Base-by-base conservation (phyloP, 768 basidiomycete genomes). In the Hygrocybe punicea region DNA sequence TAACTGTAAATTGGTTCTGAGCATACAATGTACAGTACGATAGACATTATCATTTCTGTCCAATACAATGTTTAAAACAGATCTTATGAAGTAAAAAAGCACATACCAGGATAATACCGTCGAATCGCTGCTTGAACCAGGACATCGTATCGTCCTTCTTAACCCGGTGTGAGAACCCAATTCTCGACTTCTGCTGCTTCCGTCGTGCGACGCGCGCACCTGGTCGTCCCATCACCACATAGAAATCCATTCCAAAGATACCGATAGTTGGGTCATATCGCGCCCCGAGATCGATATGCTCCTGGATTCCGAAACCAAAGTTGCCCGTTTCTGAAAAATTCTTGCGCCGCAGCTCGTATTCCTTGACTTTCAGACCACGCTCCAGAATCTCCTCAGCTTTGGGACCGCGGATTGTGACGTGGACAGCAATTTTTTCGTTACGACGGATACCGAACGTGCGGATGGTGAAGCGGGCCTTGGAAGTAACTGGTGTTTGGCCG, bases 171-270 rank as follows among this genome's bases (percentile, higher is more conserved):
- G 77, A 71, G 78, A 86, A 89, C 51, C 97, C 96, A 70, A 99
- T 76, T 56, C 88, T 82, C 40, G 91, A 83, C 79, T 84, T 90
- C 78, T 86, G 87, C 75, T 89, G 84, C 80, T 89, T 97, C 78
- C 95, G 81, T 79, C 84, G 84, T 65, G 95, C 86, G 44, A 99
- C 91, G 59, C 95, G 90, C 67, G 80, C 84, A 64, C 96, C 96
- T 51, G 95, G 93, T 66, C 96, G 86, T 64, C 93, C 94, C 94
- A 99, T 96, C 59, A 96, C 93, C 64, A 91, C 89, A 71, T 86
- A 95, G 79, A 99, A 98, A 79, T 99, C 96, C 96, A 98, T 98
- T 63, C 96, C 96, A 72, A 98, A 98, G 75, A 98, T 98, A 85
- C 96, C 96, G 69, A 99, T 98, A 69, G 84, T 82, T 60, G 96